These are phyloP conservation scores for Globisporangium splendens DNA, from an alignment of 352 stramenopile species.

Conservation along the genomic window DNA sequence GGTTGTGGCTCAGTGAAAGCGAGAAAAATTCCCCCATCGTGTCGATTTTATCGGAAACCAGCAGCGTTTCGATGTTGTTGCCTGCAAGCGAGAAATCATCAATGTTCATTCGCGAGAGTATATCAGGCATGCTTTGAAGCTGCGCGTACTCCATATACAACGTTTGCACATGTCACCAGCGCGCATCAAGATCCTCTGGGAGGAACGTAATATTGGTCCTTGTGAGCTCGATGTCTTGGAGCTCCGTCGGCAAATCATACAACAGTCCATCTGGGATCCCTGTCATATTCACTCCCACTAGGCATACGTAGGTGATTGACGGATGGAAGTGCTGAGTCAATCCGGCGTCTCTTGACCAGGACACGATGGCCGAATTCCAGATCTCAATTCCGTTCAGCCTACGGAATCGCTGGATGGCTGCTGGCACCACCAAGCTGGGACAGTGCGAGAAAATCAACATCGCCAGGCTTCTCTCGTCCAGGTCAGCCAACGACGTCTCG, in stretches of 20 bases:
- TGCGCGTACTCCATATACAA: no score
- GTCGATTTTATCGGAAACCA: no score
- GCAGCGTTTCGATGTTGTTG: no score
- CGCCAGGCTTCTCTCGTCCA: constrained; percentile 19
- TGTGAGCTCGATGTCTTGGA: constrained; percentile 13
- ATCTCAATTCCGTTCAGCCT: constrained; percentile 20
- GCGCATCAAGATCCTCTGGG: constrained; percentile 3
- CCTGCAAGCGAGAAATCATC: no score
- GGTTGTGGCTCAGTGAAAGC: no score
- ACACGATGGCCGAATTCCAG: constrained; percentile 28
- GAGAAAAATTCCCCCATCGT: no score
- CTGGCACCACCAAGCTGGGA: constrained; percentile 17
- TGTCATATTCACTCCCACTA: constrained; percentile 8
- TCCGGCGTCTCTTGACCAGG: constrained; percentile 15
- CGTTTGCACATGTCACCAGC: not conserved
- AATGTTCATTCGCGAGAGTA: no score
- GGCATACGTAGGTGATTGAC: constrained; percentile 1
- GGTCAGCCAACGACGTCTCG: constrained; percentile 6
- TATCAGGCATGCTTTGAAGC: no score
- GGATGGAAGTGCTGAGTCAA: constrained; percentile 17
- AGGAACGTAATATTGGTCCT: constrained; percentile 5
- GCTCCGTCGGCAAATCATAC: constrained; percentile 1
- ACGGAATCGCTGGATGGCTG: constrained; percentile 17
- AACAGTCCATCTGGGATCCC: constrained; percentile 7
- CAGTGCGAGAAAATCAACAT: constrained; percentile 25